Evolutionary conservation across 2,329 filamentous ascomycete genomes (phyloP), one percentile per base, ranked within the genome.

Genomic region (Calycina marina): DNA sequence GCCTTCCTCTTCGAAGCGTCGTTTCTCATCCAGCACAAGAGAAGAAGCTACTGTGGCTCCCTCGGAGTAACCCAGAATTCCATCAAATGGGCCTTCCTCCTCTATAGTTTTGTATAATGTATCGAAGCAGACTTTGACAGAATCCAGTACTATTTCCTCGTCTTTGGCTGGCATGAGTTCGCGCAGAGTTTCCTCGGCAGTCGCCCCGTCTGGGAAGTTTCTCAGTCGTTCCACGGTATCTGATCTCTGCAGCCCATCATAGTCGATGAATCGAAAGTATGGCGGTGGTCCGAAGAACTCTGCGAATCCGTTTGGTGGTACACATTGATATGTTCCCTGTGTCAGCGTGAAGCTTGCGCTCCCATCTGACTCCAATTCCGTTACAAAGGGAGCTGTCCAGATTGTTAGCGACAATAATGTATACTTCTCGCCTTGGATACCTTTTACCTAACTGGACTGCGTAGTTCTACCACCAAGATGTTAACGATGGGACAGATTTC

Each of bases 31-130:
- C 1, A 72, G 49, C 4, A 72, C 48, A 9, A 69, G 47, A 0
- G 64, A 69, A 3, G 65, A 63, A 0, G 69, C 70, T 10, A 68
- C 59, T 0, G 63, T 65, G 2, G 70, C 68, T 3, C 70, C 70
- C 45, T 75, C 69, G 0, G 68, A 72, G 43, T 73, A 75, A 1
- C 70, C 70, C 12, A 75, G 58, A 28, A 75, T 63, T 3, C 65
- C 69, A 37, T 66, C 61, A 35, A 69, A 59, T 2, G 58, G 57
- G 0, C 58, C 57, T 3, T 56, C 49, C 20, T 61, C 54, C 11
- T 65, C 57, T 40, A 71, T 55, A 4, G 62, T 57, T 6, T 59
- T 46, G 40, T 61, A 51, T 1, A 61, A 34, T 30, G 52, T 47
- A 3, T 57, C 47, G 28, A 61, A 44, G 44, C 2, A 38, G 32